A percentile compares a stretch with the other conserved stretches of the same genome.
These are phyloP conservation scores for Knoxia roxburghii DNA, from an alignment of 257 asterid genomes.

Conservation along the genomic window DNA sequence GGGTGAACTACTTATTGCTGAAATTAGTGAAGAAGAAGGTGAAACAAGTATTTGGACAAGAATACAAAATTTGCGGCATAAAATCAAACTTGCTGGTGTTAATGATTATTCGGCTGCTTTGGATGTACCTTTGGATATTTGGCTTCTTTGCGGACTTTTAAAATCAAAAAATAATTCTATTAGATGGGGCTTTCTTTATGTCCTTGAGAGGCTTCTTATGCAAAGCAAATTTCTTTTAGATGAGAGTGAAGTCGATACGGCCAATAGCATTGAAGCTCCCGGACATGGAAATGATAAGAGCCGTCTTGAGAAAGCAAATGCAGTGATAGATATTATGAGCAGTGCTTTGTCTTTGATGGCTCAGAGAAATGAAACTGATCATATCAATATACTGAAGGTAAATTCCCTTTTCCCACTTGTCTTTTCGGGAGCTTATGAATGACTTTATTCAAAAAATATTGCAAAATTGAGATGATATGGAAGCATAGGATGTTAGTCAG, in stretches of 20 bases:
- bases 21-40: constrained; percentile 70
- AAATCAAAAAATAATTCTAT: constrained; percentile 66
- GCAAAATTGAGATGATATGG: not conserved
- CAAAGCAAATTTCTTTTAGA: constrained; percentile 93
- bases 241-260: constrained; percentile 83
- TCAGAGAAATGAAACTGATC: constrained; percentile 90
- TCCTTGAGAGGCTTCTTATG: constrained; percentile 94
- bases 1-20: constrained; percentile 89
- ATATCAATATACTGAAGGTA: constrained; percentile 94
- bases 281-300: constrained; percentile 42
- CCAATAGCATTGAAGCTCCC: constrained; percentile 46
- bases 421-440: not conserved
- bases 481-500: not conserved
- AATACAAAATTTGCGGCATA: constrained; percentile 71
- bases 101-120: constrained; percentile 70
- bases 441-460: not conserved
- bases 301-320: constrained; percentile 93
- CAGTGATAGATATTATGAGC: constrained; percentile 89
- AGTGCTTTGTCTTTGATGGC: constrained; percentile 92
- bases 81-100: constrained; percentile 66
- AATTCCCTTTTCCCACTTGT: not conserved
- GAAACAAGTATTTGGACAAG: constrained; percentile 59
- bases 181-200: constrained; percentile 84
- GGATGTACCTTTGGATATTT: constrained; percentile 77
- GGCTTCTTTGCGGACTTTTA: constrained; percentile 97